Conservation (phyloP, 75 land plant genomes). For the Sequoiadendron giganteum region DNA sequence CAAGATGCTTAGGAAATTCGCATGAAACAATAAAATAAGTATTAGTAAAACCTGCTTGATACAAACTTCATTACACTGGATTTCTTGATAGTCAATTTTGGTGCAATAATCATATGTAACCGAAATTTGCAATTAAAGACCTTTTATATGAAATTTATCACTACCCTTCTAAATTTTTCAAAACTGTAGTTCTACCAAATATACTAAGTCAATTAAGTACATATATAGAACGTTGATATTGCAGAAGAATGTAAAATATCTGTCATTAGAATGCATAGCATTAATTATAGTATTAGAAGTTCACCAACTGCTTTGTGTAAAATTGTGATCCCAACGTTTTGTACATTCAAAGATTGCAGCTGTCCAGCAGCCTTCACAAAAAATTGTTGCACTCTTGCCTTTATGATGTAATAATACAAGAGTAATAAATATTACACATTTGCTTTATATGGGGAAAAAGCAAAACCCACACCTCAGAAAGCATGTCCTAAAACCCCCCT, state of each 20-base stretch:
- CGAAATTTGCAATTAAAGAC: too few relatives aligned
- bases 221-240: background rate
- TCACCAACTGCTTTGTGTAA: background rate
- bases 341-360: background rate
- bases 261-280: background rate
- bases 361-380: background rate
- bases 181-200: background rate
- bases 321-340: conserved; percentile 1
- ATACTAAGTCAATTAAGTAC: background rate
- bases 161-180: background rate
- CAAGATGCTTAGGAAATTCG: background rate
- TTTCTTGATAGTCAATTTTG: background rate
- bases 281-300: background rate
- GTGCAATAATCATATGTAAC: background rate
- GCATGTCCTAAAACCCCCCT: background rate
- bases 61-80: background rate
- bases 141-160: background rate
- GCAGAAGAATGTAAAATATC: background rate
- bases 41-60: background rate
- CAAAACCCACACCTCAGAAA: conserved; percentile 12
- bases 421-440: conserved; percentile 15
- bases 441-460: background rate
- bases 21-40: background rate
- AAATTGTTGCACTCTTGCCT: conserved; percentile 2
- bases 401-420: conserved; percentile 9